Evolutionary conservation across 2,329 filamentous ascomycete species (phyloP).

Genomic region (Botrytis tulipae): DNA sequence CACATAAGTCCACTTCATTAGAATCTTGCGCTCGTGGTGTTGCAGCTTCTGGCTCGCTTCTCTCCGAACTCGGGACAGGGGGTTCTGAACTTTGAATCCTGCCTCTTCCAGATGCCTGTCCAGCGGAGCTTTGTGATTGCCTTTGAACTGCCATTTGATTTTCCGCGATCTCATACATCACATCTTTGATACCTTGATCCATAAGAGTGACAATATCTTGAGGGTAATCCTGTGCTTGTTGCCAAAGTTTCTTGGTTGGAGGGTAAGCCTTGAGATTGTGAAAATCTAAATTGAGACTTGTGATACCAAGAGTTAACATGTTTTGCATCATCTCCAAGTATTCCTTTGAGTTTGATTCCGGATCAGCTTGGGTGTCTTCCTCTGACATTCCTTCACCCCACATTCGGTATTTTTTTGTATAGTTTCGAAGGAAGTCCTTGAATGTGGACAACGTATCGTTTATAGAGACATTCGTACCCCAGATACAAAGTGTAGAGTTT

Average conservation of each 20-base stretch:
- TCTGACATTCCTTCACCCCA: constrained; percentile 82
- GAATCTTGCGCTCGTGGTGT: constrained; percentile 47
- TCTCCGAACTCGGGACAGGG: constrained; percentile 76
- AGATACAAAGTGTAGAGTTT: constrained; percentile 78
- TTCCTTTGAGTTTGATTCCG: constrained; percentile 73
- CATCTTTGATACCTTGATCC: constrained; percentile 91
- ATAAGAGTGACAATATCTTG: constrained; percentile 96
- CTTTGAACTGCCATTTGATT: constrained; percentile 72
- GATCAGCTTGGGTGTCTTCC: constrained; percentile 66
- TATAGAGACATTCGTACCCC: constrained; percentile 96
- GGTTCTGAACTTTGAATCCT: constrained; percentile 68
- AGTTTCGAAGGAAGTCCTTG: constrained; percentile 90
- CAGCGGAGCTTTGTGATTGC: constrained; percentile 56
- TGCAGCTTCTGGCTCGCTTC: constrained; percentile 50
- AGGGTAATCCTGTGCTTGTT: constrained; percentile 90
- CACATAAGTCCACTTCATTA: constrained; percentile 61
- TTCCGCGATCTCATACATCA: constrained; percentile 85
- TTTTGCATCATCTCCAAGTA: constrained; percentile 84
- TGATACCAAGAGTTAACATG: constrained; percentile 84
- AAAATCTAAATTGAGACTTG: constrained; percentile 82
- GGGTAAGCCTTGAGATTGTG: constrained; percentile 91
- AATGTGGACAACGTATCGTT: constrained; percentile 83
- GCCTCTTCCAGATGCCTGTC: constrained; percentile 45
- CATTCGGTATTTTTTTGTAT: constrained; percentile 90
- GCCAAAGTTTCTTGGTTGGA: constrained; percentile 88